These are phyloP conservation scores for Nakazawaea laoshanensis DNA, from an alignment of 805 yeast species.

Conservation along the genomic window DNA sequence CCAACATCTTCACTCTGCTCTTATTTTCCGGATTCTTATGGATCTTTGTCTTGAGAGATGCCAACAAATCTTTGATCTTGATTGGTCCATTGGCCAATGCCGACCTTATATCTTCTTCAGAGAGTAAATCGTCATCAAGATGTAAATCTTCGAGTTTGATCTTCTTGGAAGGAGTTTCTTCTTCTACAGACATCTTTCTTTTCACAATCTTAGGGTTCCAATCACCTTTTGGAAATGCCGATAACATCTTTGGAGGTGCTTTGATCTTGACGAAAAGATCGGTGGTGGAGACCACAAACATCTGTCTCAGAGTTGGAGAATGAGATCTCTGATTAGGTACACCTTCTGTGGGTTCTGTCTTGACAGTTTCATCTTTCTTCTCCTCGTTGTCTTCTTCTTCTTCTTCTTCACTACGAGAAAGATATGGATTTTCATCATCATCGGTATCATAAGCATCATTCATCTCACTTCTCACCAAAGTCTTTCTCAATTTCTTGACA, in stretches of 20 bases:
- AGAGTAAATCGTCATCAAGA: constrained; percentile 32
- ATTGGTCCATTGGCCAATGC: constrained; percentile 50
- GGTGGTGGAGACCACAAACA: constrained; percentile 38
- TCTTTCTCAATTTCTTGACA: constrained; percentile 79
- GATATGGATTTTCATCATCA: constrained; percentile 78
- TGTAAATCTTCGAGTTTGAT: constrained; percentile 12
- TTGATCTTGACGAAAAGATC: constrained; percentile 47
- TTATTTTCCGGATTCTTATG: constrained; percentile 57
- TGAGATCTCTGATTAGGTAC: constrained; percentile 13
- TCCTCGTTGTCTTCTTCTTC: constrained; percentile 24
- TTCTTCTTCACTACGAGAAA: constrained; percentile 62
- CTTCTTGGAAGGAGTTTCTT: constrained; percentile 22
- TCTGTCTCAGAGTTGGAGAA: constrained; percentile 19
- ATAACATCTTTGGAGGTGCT: constrained; percentile 52
- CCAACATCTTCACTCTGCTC: constrained; percentile 46
- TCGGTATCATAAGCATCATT: constrained; percentile 84
- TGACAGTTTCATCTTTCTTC: constrained; percentile 12
- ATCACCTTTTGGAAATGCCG: constrained; percentile 67
- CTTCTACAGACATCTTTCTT: constrained; percentile 21
- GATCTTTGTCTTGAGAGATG: constrained; percentile 52
- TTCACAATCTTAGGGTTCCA: constrained; percentile 67
- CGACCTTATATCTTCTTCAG: constrained; percentile 63
- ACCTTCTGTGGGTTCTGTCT: constrained; percentile 3
- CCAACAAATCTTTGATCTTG: constrained; percentile 46
- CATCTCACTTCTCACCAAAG: constrained; percentile 77